phyloP scores from a whole-genome alignment of 345 rosid species.

The Pugionium cornutum region DNA sequence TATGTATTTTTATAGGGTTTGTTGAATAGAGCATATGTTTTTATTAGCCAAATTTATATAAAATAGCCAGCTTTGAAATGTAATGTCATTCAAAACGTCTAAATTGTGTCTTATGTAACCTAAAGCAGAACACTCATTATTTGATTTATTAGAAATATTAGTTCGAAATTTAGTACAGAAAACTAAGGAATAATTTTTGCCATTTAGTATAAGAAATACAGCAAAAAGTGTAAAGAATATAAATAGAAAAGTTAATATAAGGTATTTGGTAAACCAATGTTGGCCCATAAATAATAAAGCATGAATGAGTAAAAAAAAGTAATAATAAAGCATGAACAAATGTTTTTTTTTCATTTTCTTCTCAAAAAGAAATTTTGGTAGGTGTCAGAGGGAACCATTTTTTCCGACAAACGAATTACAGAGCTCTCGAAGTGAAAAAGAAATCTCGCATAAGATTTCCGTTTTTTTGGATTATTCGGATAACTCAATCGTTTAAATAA shows the following conservation, averaged over 20 bases:
- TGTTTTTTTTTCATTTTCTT: no score
- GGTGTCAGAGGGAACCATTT: no score
- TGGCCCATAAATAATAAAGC: slow-evolving; percentile 11
- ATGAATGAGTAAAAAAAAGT: no score
- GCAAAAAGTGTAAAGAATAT: no score
- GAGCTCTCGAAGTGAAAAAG: no score
- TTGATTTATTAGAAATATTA: slow-evolving; percentile 30
- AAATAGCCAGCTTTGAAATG: slow-evolving; percentile 27
- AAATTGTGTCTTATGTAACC: slow-evolving; percentile 30
- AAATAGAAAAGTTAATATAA: slow-evolving; percentile 12
- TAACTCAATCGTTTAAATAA: no score
- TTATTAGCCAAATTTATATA: background rate
- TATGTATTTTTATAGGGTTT: background rate
- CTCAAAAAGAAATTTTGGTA: no score
- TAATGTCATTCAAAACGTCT: slow-evolving; percentile 24
- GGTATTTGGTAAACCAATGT: slow-evolving; percentile 8
- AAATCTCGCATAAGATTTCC: no score
- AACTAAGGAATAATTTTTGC: background rate
- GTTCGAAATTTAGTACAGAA: slow-evolving; percentile 20
- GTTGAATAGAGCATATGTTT: background rate
- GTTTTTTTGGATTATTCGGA: no score
- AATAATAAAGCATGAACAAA: no score
- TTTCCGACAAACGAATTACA: no score
- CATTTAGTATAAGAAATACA: no score
- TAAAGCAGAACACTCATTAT: slow-evolving; percentile 32